Evolutionary conservation across 140 eudicot species (phyloP).

Genomic region (Eryngium alpinum): DNA sequence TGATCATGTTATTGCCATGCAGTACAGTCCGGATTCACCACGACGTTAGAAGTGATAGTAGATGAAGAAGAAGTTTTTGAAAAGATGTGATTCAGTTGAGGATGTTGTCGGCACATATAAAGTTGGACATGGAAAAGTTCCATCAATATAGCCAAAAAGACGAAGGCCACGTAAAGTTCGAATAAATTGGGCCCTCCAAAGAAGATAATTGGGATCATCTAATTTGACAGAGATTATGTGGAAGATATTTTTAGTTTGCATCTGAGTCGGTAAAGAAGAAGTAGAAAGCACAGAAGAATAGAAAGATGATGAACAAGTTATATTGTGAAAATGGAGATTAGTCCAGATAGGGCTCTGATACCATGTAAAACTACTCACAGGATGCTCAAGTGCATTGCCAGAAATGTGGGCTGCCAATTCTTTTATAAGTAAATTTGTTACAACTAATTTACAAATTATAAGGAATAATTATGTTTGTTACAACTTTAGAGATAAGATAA

Average conservation of each 20-base stretch:
- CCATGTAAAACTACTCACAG: no score
- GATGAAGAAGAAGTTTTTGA: neutral
- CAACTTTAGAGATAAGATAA: no score
- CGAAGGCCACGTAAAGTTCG: neutral
- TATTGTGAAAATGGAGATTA: no score
- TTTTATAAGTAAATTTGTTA: no score
- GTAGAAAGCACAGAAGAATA: no score
- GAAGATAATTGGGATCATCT: neutral
- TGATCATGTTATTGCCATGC: neutral
- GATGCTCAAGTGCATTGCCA: no score
- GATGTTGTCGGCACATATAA: neutral
- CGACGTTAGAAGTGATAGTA: neutral
- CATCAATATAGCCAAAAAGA: neutral
- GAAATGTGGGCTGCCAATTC: no score
- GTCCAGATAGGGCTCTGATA: no score
- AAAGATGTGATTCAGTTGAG: neutral
- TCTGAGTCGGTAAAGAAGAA: neutral
- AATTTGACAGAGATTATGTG: neutral
- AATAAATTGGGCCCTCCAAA: neutral
- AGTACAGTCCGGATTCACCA: neutral
- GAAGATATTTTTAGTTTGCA: neutral
- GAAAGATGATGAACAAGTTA: no score
- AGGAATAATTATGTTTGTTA: no score
- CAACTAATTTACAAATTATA: no score
- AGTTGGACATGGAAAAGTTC: neutral